Percentiles rank a stretch among this genome's conserved stretches.
Conservation (phyloP, 2,329 filamentous ascomycete genomes). For the Diplodia mutila region DNA sequence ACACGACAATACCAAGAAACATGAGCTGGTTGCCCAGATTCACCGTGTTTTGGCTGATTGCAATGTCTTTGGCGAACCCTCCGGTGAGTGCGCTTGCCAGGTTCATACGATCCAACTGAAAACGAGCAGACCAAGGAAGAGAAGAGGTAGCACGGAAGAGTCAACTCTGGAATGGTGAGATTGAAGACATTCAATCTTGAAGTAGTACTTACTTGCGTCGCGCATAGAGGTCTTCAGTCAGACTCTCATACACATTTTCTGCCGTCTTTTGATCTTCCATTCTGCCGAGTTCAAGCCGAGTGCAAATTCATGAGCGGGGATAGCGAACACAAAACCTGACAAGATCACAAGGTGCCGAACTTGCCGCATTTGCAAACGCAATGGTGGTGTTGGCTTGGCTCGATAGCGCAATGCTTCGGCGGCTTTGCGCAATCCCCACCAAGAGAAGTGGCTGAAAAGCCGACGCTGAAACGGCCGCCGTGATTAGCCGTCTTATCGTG, state of each 20-base stretch:
- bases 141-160: conserved; percentile 51
- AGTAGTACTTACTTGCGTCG: background rate
- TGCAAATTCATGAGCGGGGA: background rate
- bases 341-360: background rate
- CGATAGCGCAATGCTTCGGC: conserved; percentile 19
- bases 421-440: background rate
- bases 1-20: conserved; percentile 55
- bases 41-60: conserved; percentile 51
- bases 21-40: conserved; percentile 61
- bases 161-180: conserved; percentile 48
- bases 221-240: too few species aligned
- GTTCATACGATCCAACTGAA: too few species aligned
- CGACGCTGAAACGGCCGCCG: background rate
- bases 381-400: conserved; percentile 17
- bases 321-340: background rate
- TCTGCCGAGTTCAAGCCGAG: background rate
- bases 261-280: background rate
- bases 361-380: background rate
- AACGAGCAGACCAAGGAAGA: conserved; percentile 56
- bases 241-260: background rate
- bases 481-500: background rate
- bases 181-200: background rate
- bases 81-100: conserved; percentile 56
- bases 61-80: conserved; percentile 51
- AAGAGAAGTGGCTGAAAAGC: background rate